Evolutionary conservation across 78 protist species (phyloP).

Genomic region (Dictyostelium capitatum): DNA sequence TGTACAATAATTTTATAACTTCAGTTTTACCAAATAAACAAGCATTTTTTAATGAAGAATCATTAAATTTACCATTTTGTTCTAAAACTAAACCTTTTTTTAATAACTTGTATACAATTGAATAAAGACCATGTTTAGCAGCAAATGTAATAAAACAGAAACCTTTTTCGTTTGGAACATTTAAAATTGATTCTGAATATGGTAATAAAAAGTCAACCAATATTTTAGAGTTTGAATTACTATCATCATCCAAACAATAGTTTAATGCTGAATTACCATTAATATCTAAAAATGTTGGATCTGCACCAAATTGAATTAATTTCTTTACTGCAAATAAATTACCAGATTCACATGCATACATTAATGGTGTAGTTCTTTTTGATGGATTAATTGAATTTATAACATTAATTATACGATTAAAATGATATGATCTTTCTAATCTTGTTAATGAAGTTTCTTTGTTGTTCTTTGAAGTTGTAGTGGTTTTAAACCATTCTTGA

Average conservation of each 20-base stretch:
- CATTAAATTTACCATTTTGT: conserved; percentile 17
- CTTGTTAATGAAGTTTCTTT: neutral
- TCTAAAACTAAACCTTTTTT: conserved; percentile 11
- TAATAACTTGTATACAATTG: neutral
- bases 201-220: neutral
- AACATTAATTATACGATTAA: neutral
- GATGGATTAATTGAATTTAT: neutral
- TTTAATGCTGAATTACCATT: conserved; percentile 3
- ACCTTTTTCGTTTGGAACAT: neutral
- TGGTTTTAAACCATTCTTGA: neutral
- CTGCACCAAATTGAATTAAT: conserved; percentile 27
- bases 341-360: conserved; percentile 17
- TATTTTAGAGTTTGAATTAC: neutral
- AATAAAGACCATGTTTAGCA: neutral
- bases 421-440: neutral
- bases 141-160: neutral
- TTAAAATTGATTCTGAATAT: neutral
- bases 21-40: neutral
- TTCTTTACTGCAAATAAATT: neutral
- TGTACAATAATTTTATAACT: neutral
- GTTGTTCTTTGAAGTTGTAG: neutral
- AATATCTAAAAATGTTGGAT: neutral
- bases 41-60: neutral
- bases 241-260: neutral
- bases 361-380: conserved; percentile 13